Conservation (phyloP, 257 asterid species). For the Osmanthus fragrans region DNA sequence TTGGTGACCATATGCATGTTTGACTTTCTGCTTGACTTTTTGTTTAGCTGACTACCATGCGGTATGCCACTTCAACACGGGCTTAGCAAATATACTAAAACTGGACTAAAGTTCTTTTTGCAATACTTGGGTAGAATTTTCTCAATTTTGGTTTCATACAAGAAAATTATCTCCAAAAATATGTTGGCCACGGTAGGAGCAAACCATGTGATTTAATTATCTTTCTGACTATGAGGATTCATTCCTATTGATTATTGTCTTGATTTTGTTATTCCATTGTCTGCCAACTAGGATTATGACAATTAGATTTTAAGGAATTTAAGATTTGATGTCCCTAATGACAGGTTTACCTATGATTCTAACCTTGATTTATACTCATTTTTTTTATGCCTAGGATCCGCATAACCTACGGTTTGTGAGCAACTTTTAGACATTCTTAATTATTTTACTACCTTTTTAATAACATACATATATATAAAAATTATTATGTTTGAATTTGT, state of each 20-base stretch:
- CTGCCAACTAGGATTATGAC: constrained; percentile 32
- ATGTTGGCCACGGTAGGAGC: constrained; percentile 35
- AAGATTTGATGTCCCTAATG: background rate
- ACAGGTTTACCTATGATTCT: background rate
- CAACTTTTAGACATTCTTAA: background rate
- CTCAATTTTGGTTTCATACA: background rate
- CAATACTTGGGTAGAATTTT: background rate
- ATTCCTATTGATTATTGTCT: constrained; percentile 8
- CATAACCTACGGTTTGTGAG: background rate
- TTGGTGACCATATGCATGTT: no score
- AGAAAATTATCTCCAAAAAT: constrained; percentile 21
- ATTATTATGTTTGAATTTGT: no score
- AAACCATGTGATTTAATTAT: constrained; percentile 24
- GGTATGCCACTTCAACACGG: no score
- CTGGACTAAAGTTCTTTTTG: no score
- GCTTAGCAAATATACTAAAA: no score
- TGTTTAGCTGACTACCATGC: no score
- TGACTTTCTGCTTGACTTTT: no score
- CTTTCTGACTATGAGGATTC: background rate
- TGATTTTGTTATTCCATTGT: constrained; percentile 16
- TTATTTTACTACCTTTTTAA: no score
- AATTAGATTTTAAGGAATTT: constrained; percentile 18
- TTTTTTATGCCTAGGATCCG: background rate
- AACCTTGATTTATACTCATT: background rate
- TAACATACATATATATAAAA: no score